phyloP scores from a whole-genome alignment of 2,329 filamentous ascomycete genomes.

The Aplosporella prunicola region DNA sequence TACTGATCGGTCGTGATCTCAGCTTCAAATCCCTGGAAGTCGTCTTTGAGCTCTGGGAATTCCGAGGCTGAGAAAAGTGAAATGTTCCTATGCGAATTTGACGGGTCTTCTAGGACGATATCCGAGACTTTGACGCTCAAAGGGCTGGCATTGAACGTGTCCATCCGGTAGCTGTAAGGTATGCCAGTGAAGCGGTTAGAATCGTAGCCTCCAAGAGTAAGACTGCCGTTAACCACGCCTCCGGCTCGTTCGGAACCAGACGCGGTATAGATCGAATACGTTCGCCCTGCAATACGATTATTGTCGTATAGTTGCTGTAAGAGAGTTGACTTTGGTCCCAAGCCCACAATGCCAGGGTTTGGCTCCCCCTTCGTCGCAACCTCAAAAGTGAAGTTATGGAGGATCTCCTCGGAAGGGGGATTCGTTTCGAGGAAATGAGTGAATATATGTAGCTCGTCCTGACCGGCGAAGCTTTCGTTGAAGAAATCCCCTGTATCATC shows the following conservation, averaged over 20 bases:
- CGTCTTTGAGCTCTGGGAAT: conserved; percentile 25
- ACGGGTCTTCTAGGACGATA: conserved; percentile 26
- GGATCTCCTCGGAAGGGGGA: conserved; percentile 25
- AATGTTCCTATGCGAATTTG: conserved; percentile 20
- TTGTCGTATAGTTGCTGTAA: conserved; percentile 27
- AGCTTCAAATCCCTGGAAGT: conserved; percentile 27
- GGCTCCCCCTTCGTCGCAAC: conserved; percentile 24
- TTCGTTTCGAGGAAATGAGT: conserved; percentile 34
- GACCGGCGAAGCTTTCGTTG: conserved; percentile 20
- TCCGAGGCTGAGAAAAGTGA: conserved; percentile 25
- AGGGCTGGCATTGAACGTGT: conserved; percentile 21
- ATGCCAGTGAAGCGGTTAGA: conserved; percentile 32
- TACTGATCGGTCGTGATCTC: conserved; percentile 35
- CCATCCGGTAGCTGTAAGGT: conserved; percentile 26
- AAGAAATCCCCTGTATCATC: conserved; percentile 14
- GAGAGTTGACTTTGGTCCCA: conserved; percentile 33
- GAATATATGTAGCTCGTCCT: conserved; percentile 29
- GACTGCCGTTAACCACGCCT: conserved; percentile 33
- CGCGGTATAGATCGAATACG: conserved; percentile 36
- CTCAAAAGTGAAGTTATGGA: conserved; percentile 26
- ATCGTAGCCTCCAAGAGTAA: conserved; percentile 36
- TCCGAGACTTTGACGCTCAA: conserved; percentile 32
- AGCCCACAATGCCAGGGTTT: conserved; percentile 28
- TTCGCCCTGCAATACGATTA: conserved; percentile 29
- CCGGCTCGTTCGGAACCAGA: conserved; percentile 32